Conservation (phyloP, 1,139 yeast genomes). For the Suhomyces coccinellae region DNA sequence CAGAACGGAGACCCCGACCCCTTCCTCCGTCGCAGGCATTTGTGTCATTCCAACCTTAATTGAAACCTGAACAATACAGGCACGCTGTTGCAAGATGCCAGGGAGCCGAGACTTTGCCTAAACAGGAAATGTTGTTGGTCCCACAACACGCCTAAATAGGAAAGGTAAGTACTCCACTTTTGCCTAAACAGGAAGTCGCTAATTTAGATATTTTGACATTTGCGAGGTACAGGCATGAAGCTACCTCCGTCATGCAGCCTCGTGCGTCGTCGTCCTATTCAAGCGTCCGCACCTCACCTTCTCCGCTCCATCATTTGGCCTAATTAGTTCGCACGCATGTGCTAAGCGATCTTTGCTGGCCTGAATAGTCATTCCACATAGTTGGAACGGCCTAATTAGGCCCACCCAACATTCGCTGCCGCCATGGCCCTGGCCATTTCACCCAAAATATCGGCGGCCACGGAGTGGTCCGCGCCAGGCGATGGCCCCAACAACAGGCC, state of each 20-base stretch:
- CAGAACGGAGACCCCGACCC: neutral
- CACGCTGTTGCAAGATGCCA: constrained; percentile 9
- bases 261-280: neutral
- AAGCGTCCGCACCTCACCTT: neutral
- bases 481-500: no score
- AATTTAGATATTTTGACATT: constrained; percentile 5
- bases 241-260: neutral
- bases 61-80: constrained; percentile 8
- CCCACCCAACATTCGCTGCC: constrained; percentile 2
- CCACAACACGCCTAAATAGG: constrained; percentile 21
- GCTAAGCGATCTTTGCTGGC: constrained; percentile 11
- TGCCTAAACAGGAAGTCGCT: constrained; percentile 22
- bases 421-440: neutral
- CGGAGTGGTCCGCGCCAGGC: no score
- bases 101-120: constrained; percentile 16
- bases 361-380: constrained; percentile 9
- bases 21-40: neutral
- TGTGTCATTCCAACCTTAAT: neutral
- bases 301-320: constrained; percentile 12
- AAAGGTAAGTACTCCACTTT: constrained; percentile 23
- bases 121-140: constrained; percentile 21
- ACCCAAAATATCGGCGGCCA: neutral
- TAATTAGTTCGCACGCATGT: constrained; percentile 12
- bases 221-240: constrained; percentile 1
- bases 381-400: constrained; percentile 8